These are phyloP conservation scores for Penicillium fuscoglaucum DNA, from an alignment of 2,329 filamentous ascomycete genomes.

Conservation along the genomic window DNA sequence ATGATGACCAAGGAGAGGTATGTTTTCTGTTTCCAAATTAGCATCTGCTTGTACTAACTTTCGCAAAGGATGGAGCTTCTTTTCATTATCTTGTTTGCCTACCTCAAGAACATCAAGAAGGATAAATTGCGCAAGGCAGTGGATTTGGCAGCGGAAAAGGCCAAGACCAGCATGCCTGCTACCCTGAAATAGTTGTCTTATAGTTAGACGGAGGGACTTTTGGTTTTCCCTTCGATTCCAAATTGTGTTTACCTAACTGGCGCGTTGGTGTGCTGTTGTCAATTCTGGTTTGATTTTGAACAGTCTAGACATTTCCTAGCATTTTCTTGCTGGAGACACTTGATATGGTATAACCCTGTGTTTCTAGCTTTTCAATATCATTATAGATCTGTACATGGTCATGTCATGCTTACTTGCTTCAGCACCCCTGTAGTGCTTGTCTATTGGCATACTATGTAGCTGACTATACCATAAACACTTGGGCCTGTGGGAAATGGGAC, in stretches of 20 bases:
- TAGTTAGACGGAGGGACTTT: conserved; percentile 13
- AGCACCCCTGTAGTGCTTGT: neutral
- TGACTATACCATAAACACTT: no score
- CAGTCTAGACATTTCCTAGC: conserved; percentile 15
- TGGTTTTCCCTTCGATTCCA: conserved; percentile 5
- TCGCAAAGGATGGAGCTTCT: conserved; percentile 73
- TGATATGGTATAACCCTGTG: conserved; percentile 4
- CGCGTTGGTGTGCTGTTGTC: conserved; percentile 16
- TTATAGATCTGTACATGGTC: conserved; percentile 8
- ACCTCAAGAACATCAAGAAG: conserved; percentile 69
- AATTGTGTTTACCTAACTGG: conserved; percentile 17
- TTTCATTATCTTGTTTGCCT: conserved; percentile 83
- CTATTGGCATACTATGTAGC: no score
- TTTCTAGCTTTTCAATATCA: conserved; percentile 1
- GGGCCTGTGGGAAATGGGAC: no score
- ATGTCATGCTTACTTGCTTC: neutral
- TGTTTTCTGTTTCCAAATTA: neutral
- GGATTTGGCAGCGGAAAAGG: conserved; percentile 62
- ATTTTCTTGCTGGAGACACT: neutral
- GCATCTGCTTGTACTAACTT: conserved; percentile 12
- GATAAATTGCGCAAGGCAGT: conserved; percentile 69
- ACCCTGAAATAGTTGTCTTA: conserved; percentile 46
- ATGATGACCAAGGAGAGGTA: conserved; percentile 99
- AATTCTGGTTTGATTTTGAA: conserved; percentile 8
- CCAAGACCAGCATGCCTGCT: conserved; percentile 54